Evolutionary conservation across 2,329 filamentous ascomycete genomes (phyloP), one percentile per base, ranked within the genome.

Genomic region (Cucurbitaria berberidis): DNA sequence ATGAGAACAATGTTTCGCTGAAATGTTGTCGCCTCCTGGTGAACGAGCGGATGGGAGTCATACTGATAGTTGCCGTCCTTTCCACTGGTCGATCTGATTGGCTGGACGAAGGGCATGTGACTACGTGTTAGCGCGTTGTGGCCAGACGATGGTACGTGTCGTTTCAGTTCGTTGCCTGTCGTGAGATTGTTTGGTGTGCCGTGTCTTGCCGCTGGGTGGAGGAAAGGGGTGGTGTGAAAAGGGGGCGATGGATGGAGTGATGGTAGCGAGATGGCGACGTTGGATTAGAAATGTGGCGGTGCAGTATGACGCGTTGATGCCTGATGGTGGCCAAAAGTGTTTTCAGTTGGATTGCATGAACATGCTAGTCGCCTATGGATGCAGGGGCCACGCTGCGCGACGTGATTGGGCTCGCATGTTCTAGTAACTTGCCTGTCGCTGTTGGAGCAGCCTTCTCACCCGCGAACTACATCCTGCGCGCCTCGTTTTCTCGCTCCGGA

Each of bases 281-380:
- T 41, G 40, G 48, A 55, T 55, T 55, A 52, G 45, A 52, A 45
- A 42, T 55, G 55, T 58, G 55, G 55, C 55, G 55, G 51, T 58
- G 51, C 40, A 5, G 30, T n/a, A 5, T 10, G 30, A n/a, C 9
- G 30, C 30, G 30, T 34, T n/a, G 30, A 34, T 34, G 30, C 30
- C 30, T 34, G 30, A 34, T 34, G 30, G 15, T n/a, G 30, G 30
- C 5, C 30, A 34, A 15, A 15, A 3, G 15, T 34, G 30, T 34
- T 34, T 34, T 30, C n/a, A n/a, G n/a, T n/a, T n/a, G n/a, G n/a
- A n/a, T n/a, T n/a, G n/a, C n/a, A n/a, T n/a, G n/a, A n/a, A n/a
- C n/a, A n/a, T n/a, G n/a, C n/a, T n/a, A n/a, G n/a, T n/a, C n/a
- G n/a, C n/a, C n/a, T n/a, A n/a, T n/a, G n/a, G n/a, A n/a, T n/a